Evolutionary conservation across 176 grass and related monocot species (phyloP), one percentile per base, ranked within the genome.

Genomic region (Tillandsia leiboldiana): DNA sequence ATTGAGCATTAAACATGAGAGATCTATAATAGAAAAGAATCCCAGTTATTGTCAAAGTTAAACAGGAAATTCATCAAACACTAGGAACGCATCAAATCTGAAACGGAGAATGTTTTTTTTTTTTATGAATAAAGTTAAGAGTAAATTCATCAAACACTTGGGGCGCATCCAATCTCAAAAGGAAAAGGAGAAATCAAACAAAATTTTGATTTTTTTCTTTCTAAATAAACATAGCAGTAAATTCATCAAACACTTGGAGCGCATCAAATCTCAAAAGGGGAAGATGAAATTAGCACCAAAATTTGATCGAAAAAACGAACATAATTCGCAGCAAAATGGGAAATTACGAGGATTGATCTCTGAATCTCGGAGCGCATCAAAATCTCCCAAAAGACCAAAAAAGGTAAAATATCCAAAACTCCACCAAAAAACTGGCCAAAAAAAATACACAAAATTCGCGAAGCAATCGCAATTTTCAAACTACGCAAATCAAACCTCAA

Each of bases 61-160:
- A 6, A 7, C 33, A 42, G 33, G 5, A 7, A 42, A 42, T 42
- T 42, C 33, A 42, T 42, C 33, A 42, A 42, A 42, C 33, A 42
- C 5, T 1, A 42, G 33, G 33, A 42, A 1, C 33, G 5, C 33
- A 42, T 4, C 33, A 42, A 42, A 42, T 65, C 92, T 96, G 73
- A 75, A 84, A 81, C 47, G 54, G 6, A 59, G 14, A 20, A 20
- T n/a, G 20, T 59, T 42, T 42, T 42, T 42, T 42, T 42, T 42
- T 42, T 42, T 42, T 42, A 4, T 0, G 4, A 33, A 3, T 3
- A 14, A 48, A 54, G 49, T 77, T 5, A 42, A 42, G 1, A 42
- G 33, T 42, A 42, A 42, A 42, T 42, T 42, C 33, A 42, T 42
- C 33, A 42, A 42, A 42, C 33, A 42, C 33, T 42, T 42, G 33